Percentiles rank a stretch among this genome's conserved stretches.
Evolutionary conservation across 371 early-diverging fungal genomes (phyloP).

Genomic region (Globomyces sp.): DNA sequence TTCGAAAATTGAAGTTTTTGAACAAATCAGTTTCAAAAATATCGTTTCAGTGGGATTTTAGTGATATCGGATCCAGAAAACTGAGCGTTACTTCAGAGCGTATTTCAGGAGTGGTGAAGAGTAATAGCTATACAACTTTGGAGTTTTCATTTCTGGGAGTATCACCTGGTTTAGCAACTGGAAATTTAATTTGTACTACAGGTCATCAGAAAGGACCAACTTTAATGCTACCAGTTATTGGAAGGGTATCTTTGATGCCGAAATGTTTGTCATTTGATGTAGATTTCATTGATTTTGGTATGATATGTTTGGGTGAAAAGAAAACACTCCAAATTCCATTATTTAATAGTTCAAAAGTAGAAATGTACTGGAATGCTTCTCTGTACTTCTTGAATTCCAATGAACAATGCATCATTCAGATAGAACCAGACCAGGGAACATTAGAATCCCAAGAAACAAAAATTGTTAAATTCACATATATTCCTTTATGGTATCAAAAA

Average conservation of each 20-base stretch:
- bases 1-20: slow-evolving; percentile 20
- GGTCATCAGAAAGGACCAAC: slow-evolving; percentile 34
- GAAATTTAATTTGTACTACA: slow-evolving; percentile 32
- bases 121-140: slow-evolving; percentile 1
- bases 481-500: slow-evolving; percentile 36
- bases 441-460: slow-evolving; percentile 20
- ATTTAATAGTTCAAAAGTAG: slow-evolving; percentile 22
- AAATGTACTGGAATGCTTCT: slow-evolving; percentile 19
- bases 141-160: slow-evolving; percentile 24
- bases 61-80: slow-evolving; percentile 25
- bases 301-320: slow-evolving; percentile 35
- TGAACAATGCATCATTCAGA: background rate
- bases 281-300: slow-evolving; percentile 38
- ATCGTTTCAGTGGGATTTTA: slow-evolving; percentile 29
- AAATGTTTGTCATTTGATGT: slow-evolving; percentile 29
- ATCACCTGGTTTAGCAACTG: slow-evolving; percentile 36
- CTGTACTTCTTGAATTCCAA: background rate
- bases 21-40: slow-evolving; percentile 39
- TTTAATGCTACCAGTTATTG: slow-evolving; percentile 31
- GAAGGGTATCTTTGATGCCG: slow-evolving; percentile 28
- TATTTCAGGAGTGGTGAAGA: background rate
- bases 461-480: slow-evolving; percentile 25
- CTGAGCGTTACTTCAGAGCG: slow-evolving; percentile 21
- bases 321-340: slow-evolving; percentile 29
- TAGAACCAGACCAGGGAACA: slow-evolving; percentile 25